phyloP scores from a whole-genome alignment of 768 basidiomycete species.

The Lactarius deliciosus region DNA sequence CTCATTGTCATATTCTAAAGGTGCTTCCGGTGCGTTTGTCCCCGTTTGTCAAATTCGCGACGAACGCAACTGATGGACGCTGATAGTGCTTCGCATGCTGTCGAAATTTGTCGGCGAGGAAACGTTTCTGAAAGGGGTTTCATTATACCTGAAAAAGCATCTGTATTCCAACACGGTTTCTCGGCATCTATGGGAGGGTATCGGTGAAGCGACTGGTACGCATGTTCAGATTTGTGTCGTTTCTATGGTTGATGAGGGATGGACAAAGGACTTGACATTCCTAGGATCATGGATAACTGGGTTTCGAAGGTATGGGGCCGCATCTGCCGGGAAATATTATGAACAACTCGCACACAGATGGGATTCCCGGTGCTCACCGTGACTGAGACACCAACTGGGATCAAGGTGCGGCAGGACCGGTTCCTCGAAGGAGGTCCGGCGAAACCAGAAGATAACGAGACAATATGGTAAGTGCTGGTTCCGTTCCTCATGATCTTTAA shows the following conservation, averaged over 20 bases:
- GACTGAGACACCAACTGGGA: constrained; percentile 66
- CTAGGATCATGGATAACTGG: constrained; percentile 89
- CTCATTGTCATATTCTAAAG: constrained; percentile 81
- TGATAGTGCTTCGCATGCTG: constrained; percentile 87
- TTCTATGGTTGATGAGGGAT: not conserved
- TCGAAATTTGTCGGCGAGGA: constrained; percentile 87
- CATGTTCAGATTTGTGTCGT: not conserved
- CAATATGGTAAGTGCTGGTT: constrained; percentile 62
- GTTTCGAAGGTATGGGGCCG: constrained; percentile 60
- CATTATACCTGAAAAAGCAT: constrained; percentile 87
- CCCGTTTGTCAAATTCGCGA: not conserved
- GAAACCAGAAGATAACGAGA: constrained; percentile 80
- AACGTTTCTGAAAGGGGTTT: constrained; percentile 80
- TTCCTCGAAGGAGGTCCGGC: constrained; percentile 86
- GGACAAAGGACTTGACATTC: constrained; percentile 59
- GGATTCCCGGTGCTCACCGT: constrained; percentile 93
- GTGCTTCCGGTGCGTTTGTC: constrained; percentile 57
- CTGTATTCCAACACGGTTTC: constrained; percentile 85
- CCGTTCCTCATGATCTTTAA: not conserved
- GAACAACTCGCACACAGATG: constrained; percentile 37
- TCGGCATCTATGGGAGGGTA: constrained; percentile 84
- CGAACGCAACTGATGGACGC: not conserved
- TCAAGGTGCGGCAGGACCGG: constrained; percentile 84
- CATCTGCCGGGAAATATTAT: not conserved
- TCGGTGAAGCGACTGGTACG: constrained; percentile 65